Base-by-base conservation (phyloP, 1,284 basidiomycete species). In the Moesziomyces antarcticus region DNA sequence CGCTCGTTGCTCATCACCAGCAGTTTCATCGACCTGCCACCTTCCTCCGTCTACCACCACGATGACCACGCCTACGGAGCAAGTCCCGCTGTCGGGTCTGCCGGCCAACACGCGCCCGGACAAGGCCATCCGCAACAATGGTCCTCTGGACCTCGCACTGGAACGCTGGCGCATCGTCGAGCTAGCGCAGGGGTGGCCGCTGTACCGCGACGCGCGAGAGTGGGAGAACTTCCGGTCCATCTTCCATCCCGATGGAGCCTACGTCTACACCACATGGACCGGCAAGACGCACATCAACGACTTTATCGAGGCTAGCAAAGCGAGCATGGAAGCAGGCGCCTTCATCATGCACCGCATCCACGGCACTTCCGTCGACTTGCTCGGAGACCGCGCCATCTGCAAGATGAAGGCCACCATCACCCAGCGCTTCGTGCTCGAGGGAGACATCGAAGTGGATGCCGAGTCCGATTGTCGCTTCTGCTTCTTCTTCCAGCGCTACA, bases 331-430 rank as follows among this genome's bases (percentile, higher is more conserved):
- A 8, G 75, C 73, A 40, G 81, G 81, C 11, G 81, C 78, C 8
- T 73, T 76, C 54, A 82, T 82, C 46, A 75, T 24, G 58, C 80
- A 82, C 48, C 75, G 81, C 3, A 75, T 72, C 16, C 79, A 81
- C 50, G 81, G 79, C 33, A 56, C 65, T 14, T 81, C 81, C 0
- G 78, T 82, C 41, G 81, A 82, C 47, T 42, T 82, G 10, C 73
- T 66, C 5, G 75, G 73, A 22, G 51, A 56, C 27, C 67, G 81
- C 30, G 81, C 76, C 10, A 56, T 82, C 18, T 80, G 79, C 42
- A 82, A 82, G 56, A 70, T 82, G 40, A 82, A 82, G 47, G 81
- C 80, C 1, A 82, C 80, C 11, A 82, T 82, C 61, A 82, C 81
- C 3, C 81, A 82, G 40, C 62, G 81, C 3, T 82, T 82, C 59